Evolutionary conservation across 2,329 filamentous ascomycete species (phyloP).

Genomic region (Dothideomycetes sp.): DNA sequence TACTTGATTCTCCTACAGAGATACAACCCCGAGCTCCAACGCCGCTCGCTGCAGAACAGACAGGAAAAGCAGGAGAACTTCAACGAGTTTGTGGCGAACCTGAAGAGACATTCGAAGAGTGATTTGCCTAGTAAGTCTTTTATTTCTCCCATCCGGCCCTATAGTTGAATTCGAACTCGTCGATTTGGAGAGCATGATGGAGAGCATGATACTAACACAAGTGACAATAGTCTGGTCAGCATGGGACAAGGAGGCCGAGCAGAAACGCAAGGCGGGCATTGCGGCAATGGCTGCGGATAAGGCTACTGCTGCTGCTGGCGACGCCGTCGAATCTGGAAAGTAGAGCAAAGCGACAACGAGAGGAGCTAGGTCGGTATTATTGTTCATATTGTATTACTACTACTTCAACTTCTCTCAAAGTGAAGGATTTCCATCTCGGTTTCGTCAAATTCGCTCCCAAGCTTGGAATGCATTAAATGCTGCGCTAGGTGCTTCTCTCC

Average conservation of each 20-base stretch:
- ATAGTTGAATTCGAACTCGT: slow-evolving; percentile 2
- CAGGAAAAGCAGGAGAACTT: slow-evolving; percentile 73
- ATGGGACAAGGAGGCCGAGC: slow-evolving; percentile 21
- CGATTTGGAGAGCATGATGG: not conserved
- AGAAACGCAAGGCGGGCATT: slow-evolving; percentile 14
- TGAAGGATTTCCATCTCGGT: no score
- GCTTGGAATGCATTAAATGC: no score
- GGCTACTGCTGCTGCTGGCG: slow-evolving; percentile 16
- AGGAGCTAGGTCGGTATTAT: no score
- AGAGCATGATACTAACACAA: not conserved
- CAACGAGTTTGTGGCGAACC: slow-evolving; percentile 68
- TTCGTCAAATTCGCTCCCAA: no score
- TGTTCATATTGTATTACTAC: no score
- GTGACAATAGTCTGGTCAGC: slow-evolving; percentile 24
- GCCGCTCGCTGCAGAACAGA: slow-evolving; percentile 70
- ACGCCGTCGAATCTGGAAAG: slow-evolving; percentile 18
- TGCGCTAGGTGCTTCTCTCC: no score
- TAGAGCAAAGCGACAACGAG: slow-evolving; percentile 10
- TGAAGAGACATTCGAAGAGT: slow-evolving; percentile 85
- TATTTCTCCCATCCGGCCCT: not conserved
- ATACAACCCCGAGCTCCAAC: slow-evolving; percentile 93
- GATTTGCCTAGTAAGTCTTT: slow-evolving; percentile 70
- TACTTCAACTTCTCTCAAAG: no score
- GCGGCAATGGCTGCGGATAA: slow-evolving; percentile 19
- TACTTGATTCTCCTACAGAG: slow-evolving; percentile 32